Evolutionary conservation across 129 eudicot genomes (phyloP).

Genomic region (Tagetes erecta): DNA sequence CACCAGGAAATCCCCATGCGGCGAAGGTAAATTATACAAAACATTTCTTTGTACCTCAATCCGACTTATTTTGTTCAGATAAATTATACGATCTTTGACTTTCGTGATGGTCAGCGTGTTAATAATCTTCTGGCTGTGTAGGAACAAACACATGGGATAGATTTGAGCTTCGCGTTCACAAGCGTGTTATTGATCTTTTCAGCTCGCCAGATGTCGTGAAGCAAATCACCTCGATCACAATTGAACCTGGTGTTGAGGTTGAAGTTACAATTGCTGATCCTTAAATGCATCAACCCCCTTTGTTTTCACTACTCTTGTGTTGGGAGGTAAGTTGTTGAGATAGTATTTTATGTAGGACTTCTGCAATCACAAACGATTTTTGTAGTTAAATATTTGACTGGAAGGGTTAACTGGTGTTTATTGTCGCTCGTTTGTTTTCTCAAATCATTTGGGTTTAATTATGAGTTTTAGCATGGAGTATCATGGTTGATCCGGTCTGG

Average conservation of each 20-base stretch:
- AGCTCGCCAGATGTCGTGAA: conserved; percentile 35
- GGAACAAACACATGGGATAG: conserved; percentile 64
- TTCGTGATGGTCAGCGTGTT: not conserved
- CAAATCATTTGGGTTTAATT: not conserved
- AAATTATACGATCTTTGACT: not conserved
- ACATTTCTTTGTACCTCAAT: not conserved
- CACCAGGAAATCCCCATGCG: conserved; percentile 55
- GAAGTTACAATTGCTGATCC: conserved; percentile 82
- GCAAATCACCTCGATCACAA: conserved; percentile 35
- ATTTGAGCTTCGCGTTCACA: conserved; percentile 34
- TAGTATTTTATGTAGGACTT: conserved; percentile 21
- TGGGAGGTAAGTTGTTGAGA: not conserved
- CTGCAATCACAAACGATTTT: conserved; percentile 21
- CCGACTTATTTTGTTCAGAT: not conserved
- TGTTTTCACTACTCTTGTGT: conserved; percentile 8
- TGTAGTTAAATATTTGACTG: conserved; percentile 24
- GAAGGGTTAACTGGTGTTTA: conserved; percentile 4
- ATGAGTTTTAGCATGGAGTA: not conserved
- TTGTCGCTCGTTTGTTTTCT: not conserved
- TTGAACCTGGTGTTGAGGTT: conserved; percentile 37
- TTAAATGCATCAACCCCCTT: conserved; percentile 22
- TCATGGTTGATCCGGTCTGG: not conserved
- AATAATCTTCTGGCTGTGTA: conserved; percentile 4
- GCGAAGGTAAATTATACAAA: conserved; percentile 40
- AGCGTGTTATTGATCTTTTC: conserved; percentile 32